Evolutionary conservation across 768 basidiomycete genomes (phyloP), one percentile per base, ranked within the genome.

Genomic region (Cystofilobasidium capitatum): DNA sequence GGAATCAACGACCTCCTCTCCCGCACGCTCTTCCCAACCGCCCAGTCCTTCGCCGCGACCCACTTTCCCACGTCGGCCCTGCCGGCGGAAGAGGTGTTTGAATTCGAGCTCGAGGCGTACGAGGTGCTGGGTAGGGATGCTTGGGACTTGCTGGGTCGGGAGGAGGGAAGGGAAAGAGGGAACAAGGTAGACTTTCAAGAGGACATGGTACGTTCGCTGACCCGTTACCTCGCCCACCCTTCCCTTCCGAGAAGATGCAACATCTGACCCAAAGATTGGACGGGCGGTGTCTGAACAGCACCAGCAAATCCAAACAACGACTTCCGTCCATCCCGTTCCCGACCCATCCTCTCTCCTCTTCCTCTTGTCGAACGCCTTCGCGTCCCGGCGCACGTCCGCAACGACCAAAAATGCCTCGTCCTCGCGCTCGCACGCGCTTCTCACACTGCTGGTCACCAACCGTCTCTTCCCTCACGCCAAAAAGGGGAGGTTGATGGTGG

Each of bases 391-490:
- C 6, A 66, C 65, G 5, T 26, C 16, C 5, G 45, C 65, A 1
- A 66, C 65, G 4, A 22, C 22, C 10, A 66, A 66, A 58, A 66
- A 66, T 47, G 65, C 49, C 35, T 51, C 45, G 5, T 61, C 58
- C 13, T 60, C 58, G 9, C 44, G 65, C 35, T 66, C 65, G 8
- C 65, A 66, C 59, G 58, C 57, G 31, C 36, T 66, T 12, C 9
- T 60, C 10, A 49, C 65, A 12, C 29, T 66, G 42, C 33, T 20
- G 17, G 13, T 66, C 17, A 31, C 10, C 22, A 66, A 66, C 59
- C 31, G n/a, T 26, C 65, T 66, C 24, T 66, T 60, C 35, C 58
- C 65, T 14, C 49, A 31, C 14, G 47, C 36, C 4, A 31, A 6
- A 1, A 49, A 58, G 2, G 65, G 65, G 0, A 51, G 31, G n/a